Percentiles rank a stretch among this genome's conserved stretches.
These are phyloP conservation scores for Salvia miltiorrhiza DNA, from an alignment of 257 asterid species.

Conservation along the genomic window DNA sequence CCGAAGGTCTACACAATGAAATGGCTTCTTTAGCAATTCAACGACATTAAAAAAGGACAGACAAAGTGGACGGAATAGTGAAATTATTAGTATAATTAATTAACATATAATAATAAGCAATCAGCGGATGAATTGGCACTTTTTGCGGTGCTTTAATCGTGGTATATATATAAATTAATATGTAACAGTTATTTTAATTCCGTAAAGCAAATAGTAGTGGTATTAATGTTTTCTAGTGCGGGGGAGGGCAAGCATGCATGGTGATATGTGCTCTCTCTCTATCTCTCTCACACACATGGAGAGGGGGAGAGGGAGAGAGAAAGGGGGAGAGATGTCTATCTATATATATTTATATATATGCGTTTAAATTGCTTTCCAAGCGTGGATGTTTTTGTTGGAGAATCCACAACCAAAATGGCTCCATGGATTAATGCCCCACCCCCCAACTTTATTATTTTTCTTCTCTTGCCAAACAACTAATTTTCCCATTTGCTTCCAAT, in stretches of 20 bases:
- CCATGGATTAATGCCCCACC: constrained; percentile 33
- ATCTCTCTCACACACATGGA: neutral
- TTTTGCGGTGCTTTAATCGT: constrained; percentile 37
- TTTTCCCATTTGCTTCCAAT: constrained; percentile 31
- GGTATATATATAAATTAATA: neutral
- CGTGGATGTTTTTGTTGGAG: constrained; percentile 53
- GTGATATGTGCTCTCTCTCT: neutral
- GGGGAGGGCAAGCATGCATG: constrained; percentile 17
- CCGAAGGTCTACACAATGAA: constrained; percentile 11
- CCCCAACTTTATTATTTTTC: constrained; percentile 3
- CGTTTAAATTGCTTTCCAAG: constrained; percentile 32
- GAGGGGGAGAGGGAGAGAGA: too few relatives aligned
- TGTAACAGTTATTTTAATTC: neutral
- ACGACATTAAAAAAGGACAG: constrained; percentile 17
- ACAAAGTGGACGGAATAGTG: constrained; percentile 22
- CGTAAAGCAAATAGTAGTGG: constrained; percentile 13
- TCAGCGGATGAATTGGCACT: constrained; percentile 36
- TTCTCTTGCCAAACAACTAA: constrained; percentile 17
- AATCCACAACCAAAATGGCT: constrained; percentile 49
- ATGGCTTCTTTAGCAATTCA: constrained; percentile 18
- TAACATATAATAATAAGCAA: constrained; percentile 14
- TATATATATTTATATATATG: neutral
- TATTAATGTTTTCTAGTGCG: constrained; percentile 25
- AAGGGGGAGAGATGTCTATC: too few relatives aligned
- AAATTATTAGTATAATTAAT: constrained; percentile 7